Conservation (phyloP, 2,329 filamentous ascomycete genomes). For the Sclerotinia minor region DNA sequence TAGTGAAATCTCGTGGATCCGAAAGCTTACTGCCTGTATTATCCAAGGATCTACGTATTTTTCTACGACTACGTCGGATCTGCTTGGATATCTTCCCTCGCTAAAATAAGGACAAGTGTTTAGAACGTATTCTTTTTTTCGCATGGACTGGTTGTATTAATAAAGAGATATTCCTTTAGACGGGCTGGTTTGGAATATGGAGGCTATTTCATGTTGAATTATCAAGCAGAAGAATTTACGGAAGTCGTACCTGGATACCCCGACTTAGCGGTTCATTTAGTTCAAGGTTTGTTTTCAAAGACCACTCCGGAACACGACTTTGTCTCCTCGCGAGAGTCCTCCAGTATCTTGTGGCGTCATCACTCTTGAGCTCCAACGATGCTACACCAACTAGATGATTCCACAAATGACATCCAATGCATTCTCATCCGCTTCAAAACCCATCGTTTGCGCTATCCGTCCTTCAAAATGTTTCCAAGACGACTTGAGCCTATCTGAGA, state of each 20-base stretch:
- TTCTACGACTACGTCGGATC: neutral
- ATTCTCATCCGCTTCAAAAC: neutral
- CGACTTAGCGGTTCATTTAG: no score
- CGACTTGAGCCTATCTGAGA: neutral
- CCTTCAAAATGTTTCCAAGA: neutral
- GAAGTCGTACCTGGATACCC: neutral
- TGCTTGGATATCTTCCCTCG: neutral
- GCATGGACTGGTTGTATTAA: slow-evolving; percentile 13
- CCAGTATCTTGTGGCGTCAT: neutral
- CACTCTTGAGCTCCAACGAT: neutral
- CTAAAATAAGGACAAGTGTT: neutral
- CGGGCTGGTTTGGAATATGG: neutral
- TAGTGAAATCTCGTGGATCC: neutral
- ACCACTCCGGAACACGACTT: neutral
- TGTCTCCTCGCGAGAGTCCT: neutral
- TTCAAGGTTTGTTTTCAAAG: neutral
- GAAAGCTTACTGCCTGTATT: neutral
- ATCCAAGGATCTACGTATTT: neutral
- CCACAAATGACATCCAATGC: neutral
- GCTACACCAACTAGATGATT: neutral
- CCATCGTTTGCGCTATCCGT: neutral
- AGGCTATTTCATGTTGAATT: slow-evolving; percentile 15
- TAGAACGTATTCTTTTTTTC: slow-evolving; percentile 17
- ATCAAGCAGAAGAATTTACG: slow-evolving; percentile 13
- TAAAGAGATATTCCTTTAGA: neutral